Evolutionary conservation across 2,329 filamentous ascomycete genomes (phyloP), one percentile per base, ranked within the genome.

Genomic region (Trichoderma sp.): DNA sequence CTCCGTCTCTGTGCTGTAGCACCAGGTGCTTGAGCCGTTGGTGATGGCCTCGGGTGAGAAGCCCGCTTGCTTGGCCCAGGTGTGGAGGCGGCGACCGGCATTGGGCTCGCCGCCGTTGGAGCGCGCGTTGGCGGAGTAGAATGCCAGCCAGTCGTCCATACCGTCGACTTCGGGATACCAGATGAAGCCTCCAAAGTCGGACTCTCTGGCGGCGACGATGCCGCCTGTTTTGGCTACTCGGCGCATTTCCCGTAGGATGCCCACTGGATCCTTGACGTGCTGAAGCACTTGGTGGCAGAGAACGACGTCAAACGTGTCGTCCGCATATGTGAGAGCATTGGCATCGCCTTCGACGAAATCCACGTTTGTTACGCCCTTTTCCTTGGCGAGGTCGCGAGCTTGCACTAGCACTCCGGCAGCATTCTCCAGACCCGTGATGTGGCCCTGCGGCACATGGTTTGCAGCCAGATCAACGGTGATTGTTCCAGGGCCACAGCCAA

Each of bases 401-500:
- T 77, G 73, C 7, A 77, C 74, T 11, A 84, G 71, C 13, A 82
- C 80, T 0, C 73, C 73, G 3, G 71, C 73, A 0, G 80, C 80
- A 4, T 80, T 74, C 66, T 85, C 84, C 30, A 85, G 65, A 34
- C 83, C 84, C 8, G 79, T 77, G 9, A 83, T 78, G 3, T 73
- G 71, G 39, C 83, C 84, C 26, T 80, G 65, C 6, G 78, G 77
- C 1, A 81, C 82, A 57, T 79, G 75, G n/a, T 77, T 71, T 2
- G 61, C 75, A 9, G 71, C 75, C 30, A 86, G 78, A 39, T 81
- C 82, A 0, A 79, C 78, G 12, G 84, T 85, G 76, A 87, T 86
- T 61, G 82, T 84, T 5, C 84, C 85, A 0, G 85, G 83, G 0
- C 85, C 85, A 75, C 84, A 85, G 67, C 85, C 85, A 36, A 85